These are phyloP conservation scores for Annona cherimola DNA, from an alignment of 164 flowering plant genomes.

Conservation along the genomic window DNA sequence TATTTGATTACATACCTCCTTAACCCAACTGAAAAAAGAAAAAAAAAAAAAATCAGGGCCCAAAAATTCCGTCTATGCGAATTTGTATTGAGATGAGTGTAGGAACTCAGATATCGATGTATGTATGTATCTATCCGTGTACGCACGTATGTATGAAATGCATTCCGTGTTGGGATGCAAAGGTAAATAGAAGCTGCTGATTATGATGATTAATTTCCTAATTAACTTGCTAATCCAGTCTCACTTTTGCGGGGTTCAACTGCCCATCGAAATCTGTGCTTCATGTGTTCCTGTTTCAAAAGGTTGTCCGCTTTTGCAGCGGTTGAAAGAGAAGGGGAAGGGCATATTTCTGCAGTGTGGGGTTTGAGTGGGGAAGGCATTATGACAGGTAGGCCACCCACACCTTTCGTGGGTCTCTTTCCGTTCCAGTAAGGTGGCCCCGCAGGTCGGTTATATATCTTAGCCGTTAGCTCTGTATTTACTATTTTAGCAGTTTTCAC, in stretches of 20 bases:
- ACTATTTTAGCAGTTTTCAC: too few relatives aligned
- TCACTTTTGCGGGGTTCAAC: neutral
- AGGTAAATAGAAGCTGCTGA: neutral
- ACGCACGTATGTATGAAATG: constrained; percentile 4
- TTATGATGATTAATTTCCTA: neutral
- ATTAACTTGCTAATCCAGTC: neutral
- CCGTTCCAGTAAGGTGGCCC: neutral
- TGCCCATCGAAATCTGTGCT: neutral
- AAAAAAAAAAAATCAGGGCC: neutral
- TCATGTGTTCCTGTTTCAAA: neutral
- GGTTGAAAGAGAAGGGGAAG: neutral
- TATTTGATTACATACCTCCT: neutral
- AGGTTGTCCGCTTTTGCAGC: neutral
- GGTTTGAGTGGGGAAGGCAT: neutral
- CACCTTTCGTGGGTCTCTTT: neutral
- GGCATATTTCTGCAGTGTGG: neutral
- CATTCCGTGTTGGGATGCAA: neutral
- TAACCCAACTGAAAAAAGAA: neutral
- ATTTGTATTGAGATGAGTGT: constrained; percentile 23
- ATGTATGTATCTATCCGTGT: constrained; percentile 24
- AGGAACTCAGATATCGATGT: constrained; percentile 12
- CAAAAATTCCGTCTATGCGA: constrained; percentile 22
- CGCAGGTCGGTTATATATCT: neutral
- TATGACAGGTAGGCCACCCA: neutral
- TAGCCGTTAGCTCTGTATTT: neutral